Conservation (phyloP, 371 early-diverging fungal genomes). For the Saksenaea vasiformis region DNA sequence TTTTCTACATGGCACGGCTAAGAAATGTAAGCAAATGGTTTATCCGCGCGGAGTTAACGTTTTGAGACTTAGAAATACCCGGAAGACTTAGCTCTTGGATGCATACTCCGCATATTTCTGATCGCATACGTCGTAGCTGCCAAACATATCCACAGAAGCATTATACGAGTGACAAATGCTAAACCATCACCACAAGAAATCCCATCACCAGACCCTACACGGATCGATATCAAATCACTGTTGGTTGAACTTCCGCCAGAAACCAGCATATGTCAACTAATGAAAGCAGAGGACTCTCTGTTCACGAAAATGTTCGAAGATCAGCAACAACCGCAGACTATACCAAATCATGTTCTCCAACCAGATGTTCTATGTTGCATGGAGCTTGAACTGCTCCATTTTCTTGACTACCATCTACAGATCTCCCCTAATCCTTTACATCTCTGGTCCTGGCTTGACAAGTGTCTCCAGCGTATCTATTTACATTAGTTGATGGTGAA, state of each 20-base stretch:
- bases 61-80: not conserved
- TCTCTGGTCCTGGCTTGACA: not conserved
- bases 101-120: conserved; percentile 3
- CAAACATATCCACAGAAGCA: conserved; percentile 8
- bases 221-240: not conserved
- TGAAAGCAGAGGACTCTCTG: not conserved
- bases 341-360: not conserved
- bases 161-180: conserved; percentile 3
- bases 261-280: not conserved
- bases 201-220: not conserved
- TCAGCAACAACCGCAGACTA: not conserved
- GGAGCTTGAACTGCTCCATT: conserved; percentile 16
- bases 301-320: not conserved
- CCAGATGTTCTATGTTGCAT: conserved; percentile 1
- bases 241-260: not conserved
- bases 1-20: conserved; percentile 4
- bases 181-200: not conserved
- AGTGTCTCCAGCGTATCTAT: not conserved
- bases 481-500: not conserved
- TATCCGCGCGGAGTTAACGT: not conserved
- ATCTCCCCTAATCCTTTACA: not conserved
- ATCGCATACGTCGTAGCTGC: conserved; percentile 13
- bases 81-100: not conserved
- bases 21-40: not conserved
- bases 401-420: conserved; percentile 13